Conservation (phyloP, 352 stramenopile species). For the Hyaloperonospora brassicae region DNA sequence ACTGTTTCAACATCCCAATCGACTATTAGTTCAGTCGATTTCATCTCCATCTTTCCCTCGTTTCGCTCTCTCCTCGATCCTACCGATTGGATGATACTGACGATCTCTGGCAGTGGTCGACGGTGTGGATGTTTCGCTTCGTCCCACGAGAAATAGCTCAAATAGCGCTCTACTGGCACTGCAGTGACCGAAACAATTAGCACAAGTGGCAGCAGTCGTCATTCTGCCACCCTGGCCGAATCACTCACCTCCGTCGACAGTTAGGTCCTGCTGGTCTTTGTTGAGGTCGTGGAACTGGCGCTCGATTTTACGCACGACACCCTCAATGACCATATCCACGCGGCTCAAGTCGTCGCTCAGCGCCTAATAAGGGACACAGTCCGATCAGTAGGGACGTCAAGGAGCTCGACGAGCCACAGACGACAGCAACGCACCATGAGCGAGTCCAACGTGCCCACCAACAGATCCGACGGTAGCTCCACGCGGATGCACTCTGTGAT, state of each 20-base stretch:
- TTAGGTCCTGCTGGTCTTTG: conserved; percentile 75
- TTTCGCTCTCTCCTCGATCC: conserved; percentile 2
- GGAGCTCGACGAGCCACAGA: not conserved
- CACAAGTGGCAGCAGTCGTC: not conserved
- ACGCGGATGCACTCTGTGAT: conserved; percentile 67
- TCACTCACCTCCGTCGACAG: conserved; percentile 66
- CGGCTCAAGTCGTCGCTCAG: conserved; percentile 92
- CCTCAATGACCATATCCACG: conserved; percentile 92
- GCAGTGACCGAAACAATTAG: not conserved
- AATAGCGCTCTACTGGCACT: conserved; percentile 91
- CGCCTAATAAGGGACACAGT: conserved; percentile 28
- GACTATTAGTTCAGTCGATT: not conserved
- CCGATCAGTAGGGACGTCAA: conserved; percentile 1
- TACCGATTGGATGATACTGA: conserved; percentile 90
- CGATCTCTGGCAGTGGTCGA: conserved; percentile 93
- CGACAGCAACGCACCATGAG: conserved; percentile 82
- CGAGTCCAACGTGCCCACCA: conserved; percentile 95
- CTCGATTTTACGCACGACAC: conserved; percentile 95
- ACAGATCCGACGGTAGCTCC: conserved; percentile 89
- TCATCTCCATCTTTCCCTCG: too few relatives aligned
- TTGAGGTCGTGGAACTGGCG: conserved; percentile 93
- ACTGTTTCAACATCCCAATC: conserved; percentile 30
- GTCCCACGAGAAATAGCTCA: conserved; percentile 97
- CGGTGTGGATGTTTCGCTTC: conserved; percentile 96
- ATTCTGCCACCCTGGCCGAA: not conserved